Evolutionary conservation across 148 eudicot species (phyloP), one percentile per base, ranked within the genome.

Genomic region (Amaranthus palmeri): DNA sequence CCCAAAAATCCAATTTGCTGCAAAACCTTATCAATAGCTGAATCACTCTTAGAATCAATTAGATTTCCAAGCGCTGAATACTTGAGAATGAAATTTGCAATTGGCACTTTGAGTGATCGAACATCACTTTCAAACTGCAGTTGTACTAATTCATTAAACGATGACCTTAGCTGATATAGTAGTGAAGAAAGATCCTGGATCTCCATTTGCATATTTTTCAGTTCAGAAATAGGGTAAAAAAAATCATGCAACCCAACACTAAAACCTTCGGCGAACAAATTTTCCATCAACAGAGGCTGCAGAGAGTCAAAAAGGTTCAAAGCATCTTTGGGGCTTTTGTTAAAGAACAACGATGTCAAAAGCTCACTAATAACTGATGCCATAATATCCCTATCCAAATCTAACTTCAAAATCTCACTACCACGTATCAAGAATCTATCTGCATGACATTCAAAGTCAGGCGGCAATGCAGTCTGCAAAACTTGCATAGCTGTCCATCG

Each of bases 1-100:
- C 99, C 99, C 76, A 95, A 74, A 61, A 92, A 92, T 3, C 93
- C 99, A 18, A 92, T 79, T 70, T 92, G 99, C 64, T 95, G 97
- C n/a, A 87, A 93, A 5, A 95, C 84, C 76, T 92, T 95, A 6
- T 58, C 86, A 12, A 92, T 68, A 14, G 93, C 96, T 2, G 93
- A 85, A 41, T 92, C 97, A 77, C 99, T 92, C 76, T 78, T 82
- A 12, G 96, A 83, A 69, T 95, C 99, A 11, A 95, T 88, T 14
- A 95, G 71, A 71, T 74, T 64, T 7, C 99, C 97, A 43, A 92
- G 81, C 36, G 83, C 85, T 25, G 97, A 91, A 11, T 78, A 85
- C 54, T 76, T 83, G 43, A 84, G 61, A 68, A 93, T 80, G 71
- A 92, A 90, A 59, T 88, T 77, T n/a, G 84, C 73, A 14, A 87